A percentile compares a stretch with the other conserved stretches of the same genome.
Conservation (phyloP, 1,284 basidiomycete genomes). For the Anthracocystis panici-leucophaei region DNA sequence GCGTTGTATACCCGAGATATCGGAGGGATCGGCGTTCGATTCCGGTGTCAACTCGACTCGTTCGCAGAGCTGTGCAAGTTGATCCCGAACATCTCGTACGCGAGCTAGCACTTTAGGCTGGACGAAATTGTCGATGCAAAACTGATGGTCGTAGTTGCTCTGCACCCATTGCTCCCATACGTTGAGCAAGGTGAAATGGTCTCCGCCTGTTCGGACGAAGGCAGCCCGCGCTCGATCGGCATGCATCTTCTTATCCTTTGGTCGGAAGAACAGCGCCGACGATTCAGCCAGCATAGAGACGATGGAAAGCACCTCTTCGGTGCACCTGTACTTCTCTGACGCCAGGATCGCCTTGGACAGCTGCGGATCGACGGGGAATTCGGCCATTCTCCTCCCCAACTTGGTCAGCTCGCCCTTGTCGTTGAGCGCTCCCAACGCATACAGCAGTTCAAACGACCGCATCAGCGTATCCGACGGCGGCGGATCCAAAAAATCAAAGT, state of each 20-base stretch:
- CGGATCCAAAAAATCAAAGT: slow-evolving; percentile 77
- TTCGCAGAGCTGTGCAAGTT: slow-evolving; percentile 93
- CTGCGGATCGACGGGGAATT: slow-evolving; percentile 99
- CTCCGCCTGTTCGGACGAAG: slow-evolving; percentile 90
- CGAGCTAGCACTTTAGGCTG: slow-evolving; percentile 95
- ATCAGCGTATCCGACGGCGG: slow-evolving; percentile 96
- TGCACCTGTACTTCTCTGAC: slow-evolving; percentile 92
- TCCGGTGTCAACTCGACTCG: slow-evolving; percentile 92
- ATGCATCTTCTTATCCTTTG: slow-evolving; percentile 80
- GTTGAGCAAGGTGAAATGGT: slow-evolving; percentile 96
- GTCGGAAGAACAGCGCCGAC: slow-evolving; percentile 91
- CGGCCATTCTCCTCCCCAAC: slow-evolving; percentile 95
- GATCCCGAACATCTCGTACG: slow-evolving; percentile 93
- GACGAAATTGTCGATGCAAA: slow-evolving; percentile 81
- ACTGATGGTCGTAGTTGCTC: slow-evolving; percentile 81
- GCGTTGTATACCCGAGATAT: slow-evolving; percentile 92
- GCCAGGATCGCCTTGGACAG: slow-evolving; percentile 95
- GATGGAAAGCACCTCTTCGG: slow-evolving; percentile 96
- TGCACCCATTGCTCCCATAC: slow-evolving; percentile 99
- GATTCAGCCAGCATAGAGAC: slow-evolving; percentile 98
- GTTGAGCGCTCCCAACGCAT: slow-evolving; percentile 94
- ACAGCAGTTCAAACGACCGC: slow-evolving; percentile 90
- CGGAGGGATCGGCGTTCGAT: slow-evolving; percentile 87
- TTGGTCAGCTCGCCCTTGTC: slow-evolving; percentile 96
- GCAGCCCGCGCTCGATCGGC: slow-evolving; percentile 93